phyloP scores from a whole-genome alignment of 2,329 filamentous ascomycete genomes.

The Rutstroemia sydowiana region DNA sequence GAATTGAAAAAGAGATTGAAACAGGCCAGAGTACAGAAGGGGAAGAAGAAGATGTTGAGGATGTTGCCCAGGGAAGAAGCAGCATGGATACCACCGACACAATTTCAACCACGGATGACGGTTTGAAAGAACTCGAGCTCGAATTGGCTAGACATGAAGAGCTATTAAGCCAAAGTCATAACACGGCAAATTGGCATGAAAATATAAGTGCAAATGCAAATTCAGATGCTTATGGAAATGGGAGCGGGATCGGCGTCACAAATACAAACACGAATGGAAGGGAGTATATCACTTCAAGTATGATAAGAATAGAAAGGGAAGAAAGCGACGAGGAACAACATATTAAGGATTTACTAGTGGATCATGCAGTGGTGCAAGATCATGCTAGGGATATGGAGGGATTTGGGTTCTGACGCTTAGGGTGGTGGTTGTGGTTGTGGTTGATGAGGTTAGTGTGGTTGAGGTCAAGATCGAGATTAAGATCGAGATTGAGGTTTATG shows the following conservation, averaged over 20 bases:
- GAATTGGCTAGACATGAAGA: background rate
- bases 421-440: too few species aligned
- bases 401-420: background rate
- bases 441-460: too few species aligned
- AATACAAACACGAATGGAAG: background rate
- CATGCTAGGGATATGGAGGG: background rate
- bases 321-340: conserved; percentile 10
- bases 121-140: background rate
- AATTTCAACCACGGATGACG: background rate
- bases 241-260: too few species aligned
- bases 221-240: too few species aligned
- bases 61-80: conserved; percentile 8
- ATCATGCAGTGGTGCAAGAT: background rate
- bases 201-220: too few species aligned
- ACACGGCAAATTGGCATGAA: background rate
- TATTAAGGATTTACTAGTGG: conserved; percentile 6
- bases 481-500: too few species aligned
- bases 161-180: background rate
- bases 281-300: background rate
- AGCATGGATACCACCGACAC: background rate
- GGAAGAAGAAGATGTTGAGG: conserved; percentile 19
- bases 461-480: too few species aligned
- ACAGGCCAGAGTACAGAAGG: conserved; percentile 10
- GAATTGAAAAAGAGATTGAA: conserved; percentile 9
- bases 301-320: background rate